Evolutionary conservation across 1,284 basidiomycete species (phyloP), one percentile per base, ranked within the genome.

Genomic region (Cryptococcus wingfieldii): DNA sequence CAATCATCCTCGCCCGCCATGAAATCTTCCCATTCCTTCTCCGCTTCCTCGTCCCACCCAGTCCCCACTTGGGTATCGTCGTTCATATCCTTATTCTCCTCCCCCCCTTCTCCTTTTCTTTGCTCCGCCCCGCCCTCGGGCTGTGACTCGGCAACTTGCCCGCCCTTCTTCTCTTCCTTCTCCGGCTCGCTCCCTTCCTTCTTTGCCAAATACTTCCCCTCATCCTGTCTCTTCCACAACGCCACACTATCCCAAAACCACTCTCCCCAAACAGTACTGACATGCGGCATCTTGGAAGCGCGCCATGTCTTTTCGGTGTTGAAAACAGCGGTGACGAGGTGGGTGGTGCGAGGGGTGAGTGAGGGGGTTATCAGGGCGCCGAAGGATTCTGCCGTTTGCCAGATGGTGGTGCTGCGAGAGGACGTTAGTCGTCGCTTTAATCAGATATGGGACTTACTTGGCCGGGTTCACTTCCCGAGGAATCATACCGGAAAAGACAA

Each of bases 401-500:
- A 98, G 50, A 92, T 84, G 63, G 95, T 90, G 14, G 89, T 88
- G 9, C 83, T 80, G 48, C 14, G 14, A 10, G 31, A 13, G 41
- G 8, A 16, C n/a, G 14, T 42, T 4, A 42, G 41, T 7, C 5
- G 14, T 7, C n/a, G n/a, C n/a, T n/a, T n/a, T n/a, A n/a, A n/a
- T n/a, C n/a, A n/a, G n/a, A n/a, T n/a, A n/a, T n/a, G n/a, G n/a
- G 41, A 65, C 76, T 63, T 57, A 79, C 75, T 64, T 80, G 70
- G 92, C 86, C 28, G 90, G 87, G 58, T 79, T 79, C 8, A 84
- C 84, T 61, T 91, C 87, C 25, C 94, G 83, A 2, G 95, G 93
- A 55, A 98, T 93, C 45, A 98, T 85, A 51, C 90, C 89, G 0
- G 94, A 96, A 74, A 98, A 98, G 31, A 94, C 81, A 27, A 98